Evolutionary conservation across 768 basidiomycete genomes (phyloP).

Genomic region (Mycena vitilis): DNA sequence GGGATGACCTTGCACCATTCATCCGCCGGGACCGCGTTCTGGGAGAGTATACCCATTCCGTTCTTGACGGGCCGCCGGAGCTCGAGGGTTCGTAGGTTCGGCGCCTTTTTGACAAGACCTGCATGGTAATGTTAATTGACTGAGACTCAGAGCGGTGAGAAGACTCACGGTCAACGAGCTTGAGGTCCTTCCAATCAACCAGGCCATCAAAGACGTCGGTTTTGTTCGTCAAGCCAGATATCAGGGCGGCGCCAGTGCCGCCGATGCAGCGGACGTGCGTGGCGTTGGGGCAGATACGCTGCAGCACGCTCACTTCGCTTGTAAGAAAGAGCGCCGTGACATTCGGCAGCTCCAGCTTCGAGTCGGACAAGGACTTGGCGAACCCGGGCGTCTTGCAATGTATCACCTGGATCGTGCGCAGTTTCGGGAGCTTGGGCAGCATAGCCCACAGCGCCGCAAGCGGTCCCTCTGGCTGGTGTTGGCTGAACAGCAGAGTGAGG

Average conservation of each 20-base stretch:
- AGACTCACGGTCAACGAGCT: constrained; percentile 1
- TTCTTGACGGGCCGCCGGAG: constrained; percentile 24
- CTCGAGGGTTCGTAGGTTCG: constrained; percentile 26
- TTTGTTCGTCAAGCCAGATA: constrained; percentile 24
- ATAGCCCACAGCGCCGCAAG: constrained; percentile 24
- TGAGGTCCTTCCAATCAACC: constrained; percentile 28
- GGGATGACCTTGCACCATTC: constrained; percentile 27
- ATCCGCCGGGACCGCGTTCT: neutral
- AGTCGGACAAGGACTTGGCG: constrained; percentile 19
- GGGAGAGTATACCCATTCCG: constrained; percentile 5
- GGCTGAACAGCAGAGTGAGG: constrained; percentile 27
- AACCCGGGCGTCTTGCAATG: constrained; percentile 24
- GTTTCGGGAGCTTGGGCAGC: constrained; percentile 31
- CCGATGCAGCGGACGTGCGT: constrained; percentile 27
- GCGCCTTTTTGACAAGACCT: constrained; percentile 31
- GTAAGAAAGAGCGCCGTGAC: constrained; percentile 26
- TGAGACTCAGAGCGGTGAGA: no score
- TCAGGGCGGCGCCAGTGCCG: constrained; percentile 17
- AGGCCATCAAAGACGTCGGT: constrained; percentile 26
- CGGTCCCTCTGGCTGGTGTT: constrained; percentile 17
- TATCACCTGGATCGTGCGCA: constrained; percentile 32
- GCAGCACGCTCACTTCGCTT: constrained; percentile 7
- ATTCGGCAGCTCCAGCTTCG: constrained; percentile 23
- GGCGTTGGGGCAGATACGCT: constrained; percentile 30
- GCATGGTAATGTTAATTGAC: no score